Percentiles rank a stretch among this genome's conserved stretches.
Evolutionary conservation across 371 early-diverging fungal species (phyloP).

Genomic region (Mucor velutinosus): DNA sequence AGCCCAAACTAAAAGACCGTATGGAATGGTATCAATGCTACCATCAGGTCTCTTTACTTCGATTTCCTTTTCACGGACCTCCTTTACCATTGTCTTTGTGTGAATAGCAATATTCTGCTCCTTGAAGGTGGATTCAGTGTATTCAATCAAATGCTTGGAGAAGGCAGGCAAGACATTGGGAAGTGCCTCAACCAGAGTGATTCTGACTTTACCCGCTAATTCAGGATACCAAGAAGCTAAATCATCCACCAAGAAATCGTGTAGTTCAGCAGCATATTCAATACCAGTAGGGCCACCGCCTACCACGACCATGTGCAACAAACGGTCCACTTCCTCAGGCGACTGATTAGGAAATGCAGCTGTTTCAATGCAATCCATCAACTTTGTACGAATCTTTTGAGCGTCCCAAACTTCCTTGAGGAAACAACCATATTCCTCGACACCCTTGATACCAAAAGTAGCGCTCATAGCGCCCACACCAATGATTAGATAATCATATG

Average conservation of each 20-base stretch:
- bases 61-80: constrained; percentile 81
- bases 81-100: constrained; percentile 89
- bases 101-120: constrained; percentile 84
- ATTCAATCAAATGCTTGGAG: constrained; percentile 85
- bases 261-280: constrained; percentile 93
- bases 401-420: constrained; percentile 91
- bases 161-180: constrained; percentile 90
- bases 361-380: constrained; percentile 91
- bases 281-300: constrained; percentile 97
- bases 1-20: constrained; percentile 93
- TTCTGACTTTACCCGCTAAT: constrained; percentile 81
- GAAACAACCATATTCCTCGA: constrained; percentile 85
- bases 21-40: constrained; percentile 70
- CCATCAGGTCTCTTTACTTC: constrained; percentile 69
- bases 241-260: constrained; percentile 90
- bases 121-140: constrained; percentile 87
- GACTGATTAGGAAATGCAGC: constrained; percentile 84
- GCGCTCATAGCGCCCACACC: constrained; percentile 89
- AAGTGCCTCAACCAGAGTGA: constrained; percentile 88
- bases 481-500: constrained; percentile 89
- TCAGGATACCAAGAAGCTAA: constrained; percentile 70
- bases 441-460: constrained; percentile 90
- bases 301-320: constrained; percentile 94
- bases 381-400: constrained; percentile 79
- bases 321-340: constrained; percentile 77